Base-by-base conservation (phyloP, 208 protist genomes). In the Polymyxa betae region DNA sequence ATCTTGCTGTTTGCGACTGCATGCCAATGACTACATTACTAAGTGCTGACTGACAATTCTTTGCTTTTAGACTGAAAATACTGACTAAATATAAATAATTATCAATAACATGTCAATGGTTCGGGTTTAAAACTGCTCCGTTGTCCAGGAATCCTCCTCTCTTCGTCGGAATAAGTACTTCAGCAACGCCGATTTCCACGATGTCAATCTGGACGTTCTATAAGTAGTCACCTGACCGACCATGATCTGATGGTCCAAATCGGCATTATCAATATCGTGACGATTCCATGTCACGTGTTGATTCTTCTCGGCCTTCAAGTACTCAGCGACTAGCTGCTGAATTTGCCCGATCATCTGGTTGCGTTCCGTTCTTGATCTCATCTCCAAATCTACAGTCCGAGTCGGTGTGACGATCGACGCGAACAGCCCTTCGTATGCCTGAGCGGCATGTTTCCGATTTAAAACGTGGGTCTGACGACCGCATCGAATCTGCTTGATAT, bases 401-500 rank as follows among this genome's bases (percentile, higher is more conserved):
- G 16, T 66, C 54, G 16, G 16, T 29, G 54, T 66, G 20, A 66
- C 54, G 54, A 66, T 16, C 54, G 54, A 66, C 29, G 54, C 54
- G 54, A 66, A 66, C 29, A 66, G 54, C 20, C 54, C 54, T 29
- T 66, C 54, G 54, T 66, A 66, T 29, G 54, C 54, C 29, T 29
- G 20, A 16, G 54, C 54, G 29, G 54, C 54, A 16, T 16, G 54
- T 66, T 16, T 29, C 54, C 54, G 16, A 32, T 16, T 32, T 32
- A 66, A 29, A 16, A 66, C 54, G 20, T 66, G 16, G 54, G 54
- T 66, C 54, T 66, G 54, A 29, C 54, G 54, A 66, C 54, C 54
- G 54, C 54, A 29, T 66, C 54, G 54, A 32, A 66, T 66, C 54
- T 66, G 54, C 54, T 66, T 66, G 54, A 66, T 29, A 29, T 66